These are phyloP conservation scores for Tillandsia leiboldiana DNA, from an alignment of 176 grass and related monocot genomes.

Conservation along the genomic window DNA sequence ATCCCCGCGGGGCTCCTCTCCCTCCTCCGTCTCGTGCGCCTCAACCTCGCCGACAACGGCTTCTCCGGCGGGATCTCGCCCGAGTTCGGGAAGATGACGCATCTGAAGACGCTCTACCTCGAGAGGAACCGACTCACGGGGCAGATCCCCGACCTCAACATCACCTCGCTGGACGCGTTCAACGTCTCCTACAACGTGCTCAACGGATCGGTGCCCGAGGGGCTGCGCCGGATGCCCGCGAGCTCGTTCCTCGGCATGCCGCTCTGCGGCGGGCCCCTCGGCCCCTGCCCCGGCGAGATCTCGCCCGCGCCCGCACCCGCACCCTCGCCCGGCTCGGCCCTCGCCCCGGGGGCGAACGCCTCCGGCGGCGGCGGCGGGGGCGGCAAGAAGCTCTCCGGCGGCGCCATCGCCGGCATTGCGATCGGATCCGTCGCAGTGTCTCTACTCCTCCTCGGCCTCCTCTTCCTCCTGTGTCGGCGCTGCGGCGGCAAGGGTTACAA, in stretches of 20 bases:
- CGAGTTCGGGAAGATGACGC: conserved; percentile 31
- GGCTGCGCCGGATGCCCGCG: conserved; percentile 21
- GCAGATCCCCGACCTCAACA: conserved; percentile 24
- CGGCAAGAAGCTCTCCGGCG: conserved; percentile 28
- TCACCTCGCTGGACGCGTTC: conserved; percentile 25
- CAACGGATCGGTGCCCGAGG: conserved; percentile 40
- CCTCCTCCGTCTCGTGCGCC: conserved; percentile 34
- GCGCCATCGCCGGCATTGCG: conserved; percentile 50
- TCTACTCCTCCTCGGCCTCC: conserved; percentile 30
- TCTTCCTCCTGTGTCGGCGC: conserved; percentile 19
- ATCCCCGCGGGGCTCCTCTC: conserved; percentile 48
- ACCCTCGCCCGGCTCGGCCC: neutral
- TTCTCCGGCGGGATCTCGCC: conserved; percentile 34
- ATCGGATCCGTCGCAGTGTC: conserved; percentile 14
- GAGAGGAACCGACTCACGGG: conserved; percentile 37
- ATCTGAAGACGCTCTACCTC: conserved; percentile 35
- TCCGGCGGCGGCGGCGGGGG: neutral
- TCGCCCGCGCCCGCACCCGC: conserved; percentile 24
- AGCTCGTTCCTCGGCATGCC: conserved; percentile 40
- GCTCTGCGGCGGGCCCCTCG: conserved; percentile 38
- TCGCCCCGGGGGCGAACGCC: neutral
- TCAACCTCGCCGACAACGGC: conserved; percentile 37
- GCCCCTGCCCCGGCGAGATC: conserved; percentile 1
- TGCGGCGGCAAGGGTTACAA: neutral
- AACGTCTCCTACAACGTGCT: conserved; percentile 68